Percentiles rank a stretch among this genome's conserved stretches.
Evolutionary conservation across 768 basidiomycete species (phyloP).

Genomic region (Xerocomus brunneocitrinus): DNA sequence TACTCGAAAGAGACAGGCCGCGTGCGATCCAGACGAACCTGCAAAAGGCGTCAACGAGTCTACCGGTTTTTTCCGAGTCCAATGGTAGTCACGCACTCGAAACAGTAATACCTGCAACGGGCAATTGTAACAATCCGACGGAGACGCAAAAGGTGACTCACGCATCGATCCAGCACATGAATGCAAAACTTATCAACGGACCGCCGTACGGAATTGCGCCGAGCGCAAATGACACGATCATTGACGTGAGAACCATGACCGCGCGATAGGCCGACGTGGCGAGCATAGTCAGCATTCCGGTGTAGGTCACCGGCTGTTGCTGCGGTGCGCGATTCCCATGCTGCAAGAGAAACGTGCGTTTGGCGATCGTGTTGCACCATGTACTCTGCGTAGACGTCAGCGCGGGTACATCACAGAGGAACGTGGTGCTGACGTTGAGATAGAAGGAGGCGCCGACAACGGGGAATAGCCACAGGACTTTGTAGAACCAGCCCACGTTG

Average conservation of each 20-base stretch:
- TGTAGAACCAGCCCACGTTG: slow-evolving; percentile 74
- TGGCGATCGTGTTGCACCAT: slow-evolving; percentile 76
- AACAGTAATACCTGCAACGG: slow-evolving; percentile 75
- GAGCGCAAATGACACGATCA: slow-evolving; percentile 63
- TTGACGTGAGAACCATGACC: slow-evolving; percentile 77
- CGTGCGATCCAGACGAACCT: slow-evolving; percentile 80
- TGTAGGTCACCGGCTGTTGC: slow-evolving; percentile 56
- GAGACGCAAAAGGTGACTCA: slow-evolving; percentile 41
- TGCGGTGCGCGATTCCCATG: slow-evolving; percentile 57
- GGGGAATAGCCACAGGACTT: slow-evolving; percentile 74
- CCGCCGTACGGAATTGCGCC: slow-evolving; percentile 64
- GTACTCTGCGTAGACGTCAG: slow-evolving; percentile 46
- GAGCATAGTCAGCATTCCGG: slow-evolving; percentile 65
- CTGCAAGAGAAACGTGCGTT: slow-evolving; percentile 66
- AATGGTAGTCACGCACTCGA: slow-evolving; percentile 54
- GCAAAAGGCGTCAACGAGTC: slow-evolving; percentile 13
- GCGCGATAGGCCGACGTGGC: slow-evolving; percentile 79
- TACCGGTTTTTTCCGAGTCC: not conserved
- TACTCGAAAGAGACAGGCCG: slow-evolving; percentile 60
- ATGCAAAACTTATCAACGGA: slow-evolving; percentile 55
- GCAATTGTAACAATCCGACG: not conserved
- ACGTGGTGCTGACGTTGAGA: slow-evolving; percentile 59
- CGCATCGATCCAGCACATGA: slow-evolving; percentile 85
- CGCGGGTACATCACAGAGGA: slow-evolving; percentile 5
- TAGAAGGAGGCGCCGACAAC: slow-evolving; percentile 74